Conservation (phyloP, 192 early-diverging fungal genomes). For the Allomyces arbusculus region DNA sequence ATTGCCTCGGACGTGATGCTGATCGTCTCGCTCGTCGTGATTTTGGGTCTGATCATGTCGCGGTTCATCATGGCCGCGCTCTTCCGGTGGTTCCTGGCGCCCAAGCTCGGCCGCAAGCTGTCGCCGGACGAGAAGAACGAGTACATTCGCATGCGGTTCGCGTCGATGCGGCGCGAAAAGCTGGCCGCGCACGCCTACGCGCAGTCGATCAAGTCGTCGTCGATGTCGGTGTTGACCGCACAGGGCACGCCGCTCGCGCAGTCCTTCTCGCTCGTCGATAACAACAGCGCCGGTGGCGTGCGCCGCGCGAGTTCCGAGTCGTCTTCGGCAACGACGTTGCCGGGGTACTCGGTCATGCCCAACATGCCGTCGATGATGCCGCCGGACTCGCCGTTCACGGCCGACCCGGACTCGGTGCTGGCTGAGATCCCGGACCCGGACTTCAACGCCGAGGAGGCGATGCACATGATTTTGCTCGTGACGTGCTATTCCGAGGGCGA, state of each 20-base stretch:
- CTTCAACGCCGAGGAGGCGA: not conserved
- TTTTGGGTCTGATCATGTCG: slow-evolving; percentile 37
- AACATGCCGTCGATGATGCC: not conserved
- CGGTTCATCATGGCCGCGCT: slow-evolving; percentile 56
- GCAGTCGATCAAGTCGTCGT: no score
- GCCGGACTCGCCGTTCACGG: not conserved
- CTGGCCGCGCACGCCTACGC: not conserved
- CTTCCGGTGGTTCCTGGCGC: slow-evolving; percentile 64
- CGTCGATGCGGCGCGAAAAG: not conserved
- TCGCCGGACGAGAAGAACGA: not conserved
- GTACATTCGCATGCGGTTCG: not conserved
- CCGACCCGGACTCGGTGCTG: not conserved
- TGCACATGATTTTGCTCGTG: slow-evolving; percentile 51
- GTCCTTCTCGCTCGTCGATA: not conserved
- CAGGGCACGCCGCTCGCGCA: no score
- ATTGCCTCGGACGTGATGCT: slow-evolving; percentile 59
- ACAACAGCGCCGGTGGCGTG: not conserved
- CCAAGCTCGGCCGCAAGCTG: slow-evolving; percentile 33
- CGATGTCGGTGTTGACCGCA: no score
- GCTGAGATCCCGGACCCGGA: not conserved
- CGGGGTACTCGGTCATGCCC: no score
- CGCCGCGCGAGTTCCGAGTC: not conserved
- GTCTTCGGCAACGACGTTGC: not conserved
- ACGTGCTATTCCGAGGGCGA: slow-evolving; percentile 62
- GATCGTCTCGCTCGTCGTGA: slow-evolving; percentile 54